A percentile compares a stretch with the other conserved stretches of the same genome.
These are phyloP conservation scores for Terfezia claveryi DNA, from an alignment of 495 filamentous ascomycete species.

Conservation along the genomic window DNA sequence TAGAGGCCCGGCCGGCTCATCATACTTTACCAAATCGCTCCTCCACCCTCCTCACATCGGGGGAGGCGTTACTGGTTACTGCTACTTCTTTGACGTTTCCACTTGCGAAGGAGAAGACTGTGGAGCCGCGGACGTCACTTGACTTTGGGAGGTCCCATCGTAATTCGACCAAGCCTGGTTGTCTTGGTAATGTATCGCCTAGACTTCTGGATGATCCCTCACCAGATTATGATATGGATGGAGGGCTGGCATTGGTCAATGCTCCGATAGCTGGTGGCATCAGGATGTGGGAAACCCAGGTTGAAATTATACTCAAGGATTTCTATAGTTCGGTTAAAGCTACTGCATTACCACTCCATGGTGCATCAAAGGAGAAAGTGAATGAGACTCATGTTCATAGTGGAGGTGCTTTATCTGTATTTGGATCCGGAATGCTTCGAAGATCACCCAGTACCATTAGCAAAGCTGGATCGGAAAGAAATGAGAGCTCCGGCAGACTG, in stretches of 20 bases:
- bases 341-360: slow-evolving; percentile 64
- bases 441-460: slow-evolving; percentile 75
- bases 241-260: slow-evolving; percentile 45
- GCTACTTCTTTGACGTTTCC: slow-evolving; percentile 8
- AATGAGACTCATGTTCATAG: slow-evolving; percentile 16
- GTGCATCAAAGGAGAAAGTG: slow-evolving; percentile 20
- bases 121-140: slow-evolving; percentile 10
- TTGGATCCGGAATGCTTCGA: slow-evolving; percentile 41
- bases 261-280: slow-evolving; percentile 53
- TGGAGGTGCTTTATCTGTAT: slow-evolving; percentile 29
- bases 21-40: slow-evolving; percentile 14
- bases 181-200: slow-evolving; percentile 9
- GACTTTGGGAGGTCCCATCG: slow-evolving; percentile 12
- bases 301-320: slow-evolving; percentile 76
- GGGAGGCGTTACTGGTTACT: not conserved
- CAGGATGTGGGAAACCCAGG: slow-evolving; percentile 67
- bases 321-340: slow-evolving; percentile 78
- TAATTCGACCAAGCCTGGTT: slow-evolving; percentile 12
- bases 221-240: slow-evolving; percentile 16
- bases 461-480: slow-evolving; percentile 50
- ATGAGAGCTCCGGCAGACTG: slow-evolving; percentile 18
- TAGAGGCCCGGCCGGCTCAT: slow-evolving; percentile 7
- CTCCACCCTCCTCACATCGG: slow-evolving; percentile 10
- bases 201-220: slow-evolving; percentile 3
- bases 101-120: slow-evolving; percentile 5